Conservation (phyloP, 805 yeast species). For the Ogataea nonfermentans region DNA sequence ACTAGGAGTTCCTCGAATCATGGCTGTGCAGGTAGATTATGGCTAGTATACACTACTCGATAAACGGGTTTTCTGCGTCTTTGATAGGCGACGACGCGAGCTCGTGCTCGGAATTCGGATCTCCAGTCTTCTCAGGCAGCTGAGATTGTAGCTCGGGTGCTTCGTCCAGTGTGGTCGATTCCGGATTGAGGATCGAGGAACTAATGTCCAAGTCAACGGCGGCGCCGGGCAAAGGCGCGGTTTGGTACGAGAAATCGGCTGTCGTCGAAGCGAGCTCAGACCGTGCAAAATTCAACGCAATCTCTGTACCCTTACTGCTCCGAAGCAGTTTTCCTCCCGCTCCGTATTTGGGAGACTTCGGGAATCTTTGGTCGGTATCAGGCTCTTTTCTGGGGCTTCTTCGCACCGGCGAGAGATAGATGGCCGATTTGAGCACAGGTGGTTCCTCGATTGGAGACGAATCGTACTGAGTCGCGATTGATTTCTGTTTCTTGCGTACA, state of each 20-base stretch:
- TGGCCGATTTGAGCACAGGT: conserved; percentile 29
- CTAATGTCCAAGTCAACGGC: conserved; percentile 12
- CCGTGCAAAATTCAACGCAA: conserved; percentile 29
- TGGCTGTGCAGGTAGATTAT: conserved; percentile 2
- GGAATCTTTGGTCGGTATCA: conserved; percentile 38
- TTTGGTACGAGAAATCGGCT: conserved; percentile 24
- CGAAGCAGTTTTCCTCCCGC: conserved; percentile 37
- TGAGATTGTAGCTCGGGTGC: conserved; percentile 18
- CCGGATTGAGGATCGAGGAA: conserved; percentile 15
- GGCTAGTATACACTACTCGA: conserved; percentile 12
- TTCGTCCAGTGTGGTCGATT: conserved; percentile 22
- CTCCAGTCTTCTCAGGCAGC: conserved; percentile 6
- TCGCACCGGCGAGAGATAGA: conserved; percentile 20
- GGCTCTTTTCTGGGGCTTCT: conserved; percentile 7
- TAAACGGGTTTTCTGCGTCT: conserved; percentile 9
- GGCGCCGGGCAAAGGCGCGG: conserved; percentile 16
- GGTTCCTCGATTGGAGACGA: conserved; percentile 37
- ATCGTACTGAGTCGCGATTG: conserved; percentile 28
- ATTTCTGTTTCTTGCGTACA: conserved; percentile 18
- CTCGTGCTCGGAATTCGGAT: background rate
- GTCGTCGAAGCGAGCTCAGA: conserved; percentile 26
- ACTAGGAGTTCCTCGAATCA: background rate
- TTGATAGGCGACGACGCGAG: conserved; percentile 10
- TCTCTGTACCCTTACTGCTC: conserved; percentile 26
- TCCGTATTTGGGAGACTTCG: conserved; percentile 46